phyloP scores from a whole-genome alignment of 805 yeast genomes.

The Ogataea haglerorum region DNA sequence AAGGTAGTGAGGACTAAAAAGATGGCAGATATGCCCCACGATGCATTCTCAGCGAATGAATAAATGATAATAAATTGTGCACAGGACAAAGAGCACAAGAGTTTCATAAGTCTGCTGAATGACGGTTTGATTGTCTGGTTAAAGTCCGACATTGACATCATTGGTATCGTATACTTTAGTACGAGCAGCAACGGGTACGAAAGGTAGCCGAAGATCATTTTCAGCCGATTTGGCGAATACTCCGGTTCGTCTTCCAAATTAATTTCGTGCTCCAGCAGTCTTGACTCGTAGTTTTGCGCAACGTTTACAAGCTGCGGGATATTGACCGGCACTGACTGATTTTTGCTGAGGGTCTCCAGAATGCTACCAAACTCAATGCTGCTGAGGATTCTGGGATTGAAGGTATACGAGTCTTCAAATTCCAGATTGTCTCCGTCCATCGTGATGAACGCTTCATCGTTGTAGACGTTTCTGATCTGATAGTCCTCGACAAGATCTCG shows the following conservation, averaged over 20 bases:
- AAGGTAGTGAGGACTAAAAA: conserved; percentile 3
- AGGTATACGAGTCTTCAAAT: conserved; percentile 29
- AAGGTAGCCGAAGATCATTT: conserved; percentile 10
- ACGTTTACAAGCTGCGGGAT: conserved; percentile 16
- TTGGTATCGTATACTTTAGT: conserved; percentile 25
- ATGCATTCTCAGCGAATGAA: conserved; percentile 20
- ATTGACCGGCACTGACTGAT: conserved; percentile 18
- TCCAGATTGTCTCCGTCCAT: conserved; percentile 25
- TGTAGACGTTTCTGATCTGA: conserved; percentile 29
- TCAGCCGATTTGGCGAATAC: background rate
- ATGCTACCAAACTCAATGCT: conserved; percentile 29
- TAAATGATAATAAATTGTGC: conserved; percentile 22
- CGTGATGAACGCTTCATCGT: conserved; percentile 22
- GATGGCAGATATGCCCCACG: conserved; percentile 13
- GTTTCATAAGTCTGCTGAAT: conserved; percentile 14
- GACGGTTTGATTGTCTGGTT: conserved; percentile 21
- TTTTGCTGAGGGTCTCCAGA: conserved; percentile 23
- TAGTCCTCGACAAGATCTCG: conserved; percentile 18
- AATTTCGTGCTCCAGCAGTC: conserved; percentile 12
- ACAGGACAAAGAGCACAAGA: conserved; percentile 19
- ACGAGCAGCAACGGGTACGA: conserved; percentile 22
- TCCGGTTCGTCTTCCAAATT: conserved; percentile 14
- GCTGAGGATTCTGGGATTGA: conserved; percentile 29
- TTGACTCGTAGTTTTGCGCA: conserved; percentile 22
- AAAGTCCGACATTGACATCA: conserved; percentile 22